Evolutionary conservation across 78 protist genomes (phyloP).

Genomic region (Ministeria vibrans): DNA sequence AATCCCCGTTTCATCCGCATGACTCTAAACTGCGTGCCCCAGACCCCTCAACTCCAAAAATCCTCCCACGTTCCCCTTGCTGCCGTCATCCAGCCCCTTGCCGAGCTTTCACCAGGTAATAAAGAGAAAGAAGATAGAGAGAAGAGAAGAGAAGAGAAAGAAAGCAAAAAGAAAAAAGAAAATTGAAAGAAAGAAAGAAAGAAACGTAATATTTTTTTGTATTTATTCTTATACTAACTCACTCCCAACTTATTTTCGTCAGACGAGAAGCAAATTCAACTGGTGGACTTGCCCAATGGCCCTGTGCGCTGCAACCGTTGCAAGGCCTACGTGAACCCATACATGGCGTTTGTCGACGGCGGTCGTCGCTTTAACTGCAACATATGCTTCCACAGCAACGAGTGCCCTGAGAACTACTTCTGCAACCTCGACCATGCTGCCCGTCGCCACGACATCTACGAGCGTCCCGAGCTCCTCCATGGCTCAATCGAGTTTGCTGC

Average conservation of each 20-base stretch:
- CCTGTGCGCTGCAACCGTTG: slow-evolving; percentile 64
- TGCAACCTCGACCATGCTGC: slow-evolving; percentile 54
- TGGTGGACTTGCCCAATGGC: slow-evolving; percentile 19
- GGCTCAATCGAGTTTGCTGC: slow-evolving; percentile 60
- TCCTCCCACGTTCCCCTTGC: slow-evolving; percentile 8
- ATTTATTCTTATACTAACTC: too few species aligned
- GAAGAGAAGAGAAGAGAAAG: too few species aligned
- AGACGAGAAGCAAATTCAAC: neutral
- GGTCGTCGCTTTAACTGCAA: slow-evolving; percentile 55
- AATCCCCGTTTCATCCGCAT: slow-evolving; percentile 22
- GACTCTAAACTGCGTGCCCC: slow-evolving; percentile 19
- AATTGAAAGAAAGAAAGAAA: neutral
- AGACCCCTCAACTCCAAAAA: slow-evolving; percentile 9
- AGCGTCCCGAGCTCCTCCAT: slow-evolving; percentile 51
- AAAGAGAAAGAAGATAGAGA: too few species aligned
- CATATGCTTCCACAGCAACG: slow-evolving; percentile 28
- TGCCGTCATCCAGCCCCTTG: slow-evolving; percentile 20
- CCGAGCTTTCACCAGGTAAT: neutral
- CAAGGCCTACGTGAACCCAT: slow-evolving; percentile 67
- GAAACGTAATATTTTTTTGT: too few species aligned
- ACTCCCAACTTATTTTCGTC: too few species aligned
- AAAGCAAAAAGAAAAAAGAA: neutral
- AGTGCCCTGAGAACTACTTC: slow-evolving; percentile 37
- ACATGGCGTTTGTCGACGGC: slow-evolving; percentile 42
- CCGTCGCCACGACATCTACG: slow-evolving; percentile 38